A percentile compares a stretch with the other conserved stretches of the same genome.
Evolutionary conservation across 495 filamentous ascomycete genomes (phyloP).

Genomic region (Chlorociboria aeruginascens): DNA sequence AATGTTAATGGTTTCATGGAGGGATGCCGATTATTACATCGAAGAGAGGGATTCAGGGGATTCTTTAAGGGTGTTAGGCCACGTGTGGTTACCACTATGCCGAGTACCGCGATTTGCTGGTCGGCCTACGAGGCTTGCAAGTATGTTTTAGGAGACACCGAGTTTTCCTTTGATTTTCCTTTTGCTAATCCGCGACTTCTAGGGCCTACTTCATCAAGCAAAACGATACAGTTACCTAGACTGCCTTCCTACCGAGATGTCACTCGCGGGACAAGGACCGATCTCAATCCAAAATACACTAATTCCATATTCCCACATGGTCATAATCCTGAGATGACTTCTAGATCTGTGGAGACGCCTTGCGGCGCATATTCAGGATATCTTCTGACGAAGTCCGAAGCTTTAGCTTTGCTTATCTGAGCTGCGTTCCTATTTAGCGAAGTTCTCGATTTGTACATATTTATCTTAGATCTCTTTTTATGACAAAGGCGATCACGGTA

Average conservation of each 20-base stretch:
- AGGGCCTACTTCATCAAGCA: conserved; percentile 46
- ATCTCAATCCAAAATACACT: too few species aligned
- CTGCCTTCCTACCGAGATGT: neutral
- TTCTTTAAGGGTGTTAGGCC: conserved; percentile 91
- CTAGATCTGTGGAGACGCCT: too few species aligned
- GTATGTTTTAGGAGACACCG: conserved; percentile 23
- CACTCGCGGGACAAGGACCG: neutral
- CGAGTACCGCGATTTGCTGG: conserved; percentile 98
- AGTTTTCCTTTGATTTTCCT: neutral
- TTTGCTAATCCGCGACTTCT: conserved; percentile 7
- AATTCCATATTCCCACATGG: too few species aligned
- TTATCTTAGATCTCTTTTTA: conserved; percentile 11
- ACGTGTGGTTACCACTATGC: conserved; percentile 91
- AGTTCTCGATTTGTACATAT: conserved; percentile 12
- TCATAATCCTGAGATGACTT: too few species aligned
- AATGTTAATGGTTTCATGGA: conserved; percentile 73
- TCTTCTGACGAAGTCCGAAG: neutral
- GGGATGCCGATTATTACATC: conserved; percentile 72
- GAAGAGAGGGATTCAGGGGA: conserved; percentile 69
- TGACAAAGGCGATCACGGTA: neutral
- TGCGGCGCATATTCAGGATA: neutral
- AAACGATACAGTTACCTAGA: conserved; percentile 24
- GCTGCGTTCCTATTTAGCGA: neutral
- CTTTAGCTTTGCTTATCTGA: too few species aligned
- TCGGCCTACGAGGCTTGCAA: conserved; percentile 52